Evolutionary conservation across 2,329 filamentous ascomycete species (phyloP), one percentile per base, ranked within the genome.

Genomic region (Clarireedia monteithiana): DNA sequence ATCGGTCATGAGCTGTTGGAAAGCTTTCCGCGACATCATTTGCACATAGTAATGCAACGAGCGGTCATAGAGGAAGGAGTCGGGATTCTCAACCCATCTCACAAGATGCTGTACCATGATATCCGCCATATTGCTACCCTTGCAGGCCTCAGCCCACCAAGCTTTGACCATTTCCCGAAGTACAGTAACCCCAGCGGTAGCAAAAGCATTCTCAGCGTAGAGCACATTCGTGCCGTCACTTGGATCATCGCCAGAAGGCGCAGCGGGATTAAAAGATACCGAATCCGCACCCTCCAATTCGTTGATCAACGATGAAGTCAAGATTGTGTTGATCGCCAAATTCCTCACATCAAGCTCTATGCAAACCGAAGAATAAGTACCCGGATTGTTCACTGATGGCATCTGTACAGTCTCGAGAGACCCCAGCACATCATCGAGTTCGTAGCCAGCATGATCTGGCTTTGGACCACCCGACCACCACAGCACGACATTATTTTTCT

Each of bases 131-230:
- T 83, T 86, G 65, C 89, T 95, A 39, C 91, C 90, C 59, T 83
- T 84, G 68, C 89, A 94, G 5, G 94, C 95, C 71, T 99, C 92
- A 1, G 86, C 81, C 94, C 94, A 99, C 95, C 95, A 99, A 2
- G 89, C 83, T 70, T 96, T 96, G 64, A 99, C 94, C 91, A 99
- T 96, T 65, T 97, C 95, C 14, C 94, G 86, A 3, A 99, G 78
- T 0, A 99, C 94, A 6, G 86, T 81, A 4, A 97, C 88, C 54
- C 91, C 89, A 3, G 92, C 91, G 50, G 90, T 88, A n/a, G 92
- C 86, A 69, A 99, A 99, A 0, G 92, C 89, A 58, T 87, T 94
- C 60, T 96, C 91, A 0, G 91, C 89, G 59, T 89, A 88, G 6
- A 95, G 81, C 17, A 85, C 79, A 58, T 86, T 86, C 0, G 80